Percentiles rank a stretch among this genome's conserved stretches.
Conservation (phyloP, 495 filamentous ascomycete species). For the Pseudoneurospora amorphoporcata region DNA sequence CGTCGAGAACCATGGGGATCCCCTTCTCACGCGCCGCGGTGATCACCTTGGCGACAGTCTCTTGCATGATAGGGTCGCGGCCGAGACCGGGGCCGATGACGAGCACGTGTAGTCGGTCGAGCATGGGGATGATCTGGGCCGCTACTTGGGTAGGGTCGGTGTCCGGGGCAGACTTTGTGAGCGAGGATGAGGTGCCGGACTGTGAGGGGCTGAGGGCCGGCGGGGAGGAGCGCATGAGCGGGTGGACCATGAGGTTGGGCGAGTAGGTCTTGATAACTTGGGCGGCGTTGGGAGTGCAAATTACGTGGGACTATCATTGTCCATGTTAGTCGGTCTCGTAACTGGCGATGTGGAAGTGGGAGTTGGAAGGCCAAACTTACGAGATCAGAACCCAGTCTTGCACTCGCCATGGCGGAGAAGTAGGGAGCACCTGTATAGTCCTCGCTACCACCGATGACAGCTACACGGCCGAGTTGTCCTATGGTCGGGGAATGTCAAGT, state of each 20-base stretch:
- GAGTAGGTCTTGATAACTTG: conserved; percentile 95
- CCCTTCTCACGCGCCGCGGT: conserved; percentile 60
- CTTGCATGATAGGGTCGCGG: conserved; percentile 79
- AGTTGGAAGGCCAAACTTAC: conserved; percentile 30
- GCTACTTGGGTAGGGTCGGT: conserved; percentile 49
- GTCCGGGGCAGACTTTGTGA: conserved; percentile 31
- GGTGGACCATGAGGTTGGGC: conserved; percentile 97
- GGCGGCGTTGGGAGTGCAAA: conserved; percentile 83
- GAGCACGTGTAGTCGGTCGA: conserved; percentile 78
- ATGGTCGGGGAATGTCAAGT: conserved; percentile 21
- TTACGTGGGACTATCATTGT: conserved; percentile 70
- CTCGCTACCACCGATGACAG: conserved; percentile 87
- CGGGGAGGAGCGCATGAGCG: conserved; percentile 71
- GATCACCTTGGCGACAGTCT: conserved; percentile 72
- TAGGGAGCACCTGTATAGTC: conserved; percentile 97
- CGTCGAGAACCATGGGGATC: conserved; percentile 83
- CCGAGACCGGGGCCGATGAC: conserved; percentile 92
- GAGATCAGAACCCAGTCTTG: conserved; percentile 78
- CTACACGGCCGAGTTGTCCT: conserved; percentile 84
- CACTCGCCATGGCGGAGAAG: conserved; percentile 95
- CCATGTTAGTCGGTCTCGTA: background rate
- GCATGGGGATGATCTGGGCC: conserved; percentile 63
- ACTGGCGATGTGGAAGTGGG: background rate
- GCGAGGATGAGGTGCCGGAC: conserved; percentile 28
- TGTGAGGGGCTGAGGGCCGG: conserved; percentile 25